Evolutionary conservation across 2,329 filamentous ascomycete species (phyloP), one percentile per base, ranked within the genome.

Genomic region (Didymella exigua): DNA sequence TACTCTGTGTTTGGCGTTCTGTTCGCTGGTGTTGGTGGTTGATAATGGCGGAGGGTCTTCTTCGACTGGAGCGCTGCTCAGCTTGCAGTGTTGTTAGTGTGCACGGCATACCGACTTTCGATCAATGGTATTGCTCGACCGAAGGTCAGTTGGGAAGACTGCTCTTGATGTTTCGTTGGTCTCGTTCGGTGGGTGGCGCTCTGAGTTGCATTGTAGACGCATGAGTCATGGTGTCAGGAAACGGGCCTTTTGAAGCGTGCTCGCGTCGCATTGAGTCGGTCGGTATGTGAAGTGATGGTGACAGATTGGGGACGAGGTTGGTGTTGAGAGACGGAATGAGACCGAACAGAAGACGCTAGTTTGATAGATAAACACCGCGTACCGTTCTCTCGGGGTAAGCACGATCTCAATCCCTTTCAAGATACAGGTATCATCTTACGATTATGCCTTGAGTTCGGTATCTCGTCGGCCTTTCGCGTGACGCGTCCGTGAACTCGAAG

Each of bases 301-400:
- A 18, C 19, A 19, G 19, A n/a, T 10, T 27, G n/a, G 24, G 27
- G 23, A 1, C 18, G 38, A 41, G 24, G 38, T 41, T 41, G 38
- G 38, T 27, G 21, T 23, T 13, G 19, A 38, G 33, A 5, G 23
- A 14, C 52, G 34, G 23, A 49, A 41, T 42, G 40, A 36, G 41
- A 9, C 40, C 33, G 40, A 19, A 40, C 19, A 23, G 34, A 21
- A 49, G 14, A 60, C 63, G 61, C 66, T 59, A 66, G 58, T 48
- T 48, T 34, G n/a, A 31, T 24, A n/a, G 34, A 40, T 52, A 36
- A 34, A 49, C 38, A 36, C 27, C 16, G 36, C 36, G 11, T 37
- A 50, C 31, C 24, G 31, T 23, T 31, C n/a, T 13, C 18, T 33
- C 30, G 30, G 43, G 37, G 42, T n/a, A 36, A 21, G 29, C 36